These are phyloP conservation scores for Tylopilus rubrobrunneus DNA, from an alignment of 768 basidiomycete genomes.

Conservation along the genomic window DNA sequence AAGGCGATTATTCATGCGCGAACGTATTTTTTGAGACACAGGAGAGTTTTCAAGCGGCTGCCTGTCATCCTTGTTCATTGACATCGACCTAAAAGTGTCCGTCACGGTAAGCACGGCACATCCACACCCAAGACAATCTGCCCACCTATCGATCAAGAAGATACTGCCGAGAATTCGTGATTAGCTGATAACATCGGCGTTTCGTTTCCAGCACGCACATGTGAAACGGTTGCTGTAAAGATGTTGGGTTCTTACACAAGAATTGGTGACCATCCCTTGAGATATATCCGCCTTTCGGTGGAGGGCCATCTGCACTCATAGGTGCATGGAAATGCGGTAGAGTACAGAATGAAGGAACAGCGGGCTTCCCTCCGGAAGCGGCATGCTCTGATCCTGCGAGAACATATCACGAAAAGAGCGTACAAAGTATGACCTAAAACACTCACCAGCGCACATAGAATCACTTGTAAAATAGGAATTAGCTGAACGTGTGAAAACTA, in stretches of 20 bases:
- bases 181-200: background rate
- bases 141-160: conserved; percentile 21
- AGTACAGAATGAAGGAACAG: conserved; percentile 50
- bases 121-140: background rate
- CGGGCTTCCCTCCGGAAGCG: conserved; percentile 32
- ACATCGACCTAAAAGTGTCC: conserved; percentile 39
- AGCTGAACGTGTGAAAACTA: background rate
- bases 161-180: conserved; percentile 5
- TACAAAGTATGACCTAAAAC: background rate
- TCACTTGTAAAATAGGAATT: conserved; percentile 34
- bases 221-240: conserved; percentile 50
- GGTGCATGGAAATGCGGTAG: conserved; percentile 52
- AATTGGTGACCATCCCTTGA: conserved; percentile 58
- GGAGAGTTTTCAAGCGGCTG: conserved; percentile 39
- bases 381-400: conserved; percentile 48
- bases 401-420: background rate
- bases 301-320: conserved; percentile 17
- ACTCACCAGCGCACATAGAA: conserved; percentile 46
- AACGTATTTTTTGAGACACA: conserved; percentile 28
- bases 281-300: conserved; percentile 39
- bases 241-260: conserved; percentile 46
- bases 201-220: conserved; percentile 40
- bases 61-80: conserved; percentile 42
- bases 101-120: background rate
- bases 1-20: conserved; percentile 42